phyloP scores from a whole-genome alignment of 2,329 filamentous ascomycete species.

The Metarhizium sp. region DNA sequence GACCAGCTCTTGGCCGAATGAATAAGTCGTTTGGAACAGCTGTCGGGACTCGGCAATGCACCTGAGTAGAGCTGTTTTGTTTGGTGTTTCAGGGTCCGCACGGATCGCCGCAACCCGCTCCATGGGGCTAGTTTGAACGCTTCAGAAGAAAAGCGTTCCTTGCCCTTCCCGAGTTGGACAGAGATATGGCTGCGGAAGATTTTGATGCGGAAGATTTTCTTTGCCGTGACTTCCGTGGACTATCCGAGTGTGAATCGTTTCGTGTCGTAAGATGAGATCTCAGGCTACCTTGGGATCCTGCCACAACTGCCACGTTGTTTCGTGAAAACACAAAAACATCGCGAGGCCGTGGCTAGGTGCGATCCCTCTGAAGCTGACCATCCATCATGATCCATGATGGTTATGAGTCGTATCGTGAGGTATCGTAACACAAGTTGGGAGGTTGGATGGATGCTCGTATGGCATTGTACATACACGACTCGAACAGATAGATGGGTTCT shows the following conservation, averaged over 20 bases:
- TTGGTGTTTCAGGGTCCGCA: slow-evolving; percentile 1
- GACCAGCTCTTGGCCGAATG: background rate
- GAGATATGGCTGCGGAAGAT: no score
- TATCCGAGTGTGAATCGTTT: background rate
- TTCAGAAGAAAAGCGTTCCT: no score
- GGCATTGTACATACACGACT: no score
- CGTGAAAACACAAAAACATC: background rate
- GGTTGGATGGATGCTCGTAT: background rate
- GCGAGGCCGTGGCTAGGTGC: background rate
- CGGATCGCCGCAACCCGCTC: background rate
- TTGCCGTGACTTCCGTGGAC: background rate
- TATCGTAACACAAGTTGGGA: background rate
- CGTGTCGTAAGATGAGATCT: background rate
- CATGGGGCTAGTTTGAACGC: no score
- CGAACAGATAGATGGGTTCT: no score
- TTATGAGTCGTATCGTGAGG: background rate
- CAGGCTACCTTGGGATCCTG: background rate
- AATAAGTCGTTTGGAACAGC: no score
- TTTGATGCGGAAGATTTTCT: background rate
- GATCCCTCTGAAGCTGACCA: background rate
- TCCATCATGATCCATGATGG: background rate
- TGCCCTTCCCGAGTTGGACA: no score
- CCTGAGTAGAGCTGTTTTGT: background rate
- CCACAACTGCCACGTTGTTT: background rate
- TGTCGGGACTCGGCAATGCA: background rate